phyloP scores from a whole-genome alignment of 2,329 filamentous ascomycete genomes.

The Cytospora piceae region DNA sequence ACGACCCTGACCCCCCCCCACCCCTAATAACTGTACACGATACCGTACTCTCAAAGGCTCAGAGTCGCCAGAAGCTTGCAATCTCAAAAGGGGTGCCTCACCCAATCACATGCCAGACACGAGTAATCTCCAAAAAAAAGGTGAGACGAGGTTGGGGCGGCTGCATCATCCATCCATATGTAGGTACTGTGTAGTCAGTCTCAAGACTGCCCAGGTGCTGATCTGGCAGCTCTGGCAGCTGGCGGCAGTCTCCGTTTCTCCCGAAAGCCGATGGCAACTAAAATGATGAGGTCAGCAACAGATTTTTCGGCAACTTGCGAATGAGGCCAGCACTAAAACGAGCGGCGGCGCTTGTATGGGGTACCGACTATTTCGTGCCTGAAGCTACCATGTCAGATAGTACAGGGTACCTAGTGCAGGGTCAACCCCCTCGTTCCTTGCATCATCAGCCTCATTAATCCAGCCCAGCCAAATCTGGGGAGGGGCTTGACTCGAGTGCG shows the following conservation, averaged over 20 bases:
- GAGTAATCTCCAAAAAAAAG: not conserved
- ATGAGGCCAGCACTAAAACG: not conserved
- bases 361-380: not conserved
- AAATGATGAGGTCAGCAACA: not conserved
- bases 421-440: constrained; percentile 19
- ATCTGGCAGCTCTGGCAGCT: not conserved
- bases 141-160: not conserved
- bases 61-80: not conserved
- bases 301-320: not conserved
- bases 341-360: not conserved
- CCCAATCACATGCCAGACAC: constrained; percentile 21
- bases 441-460: constrained; percentile 15
- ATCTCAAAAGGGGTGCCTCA: not conserved
- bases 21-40: not conserved
- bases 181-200: too few relatives aligned
- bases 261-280: not conserved
- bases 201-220: too few relatives aligned
- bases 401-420: not conserved
- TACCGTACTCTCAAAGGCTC: not conserved
- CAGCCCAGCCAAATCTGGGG: constrained; percentile 20
- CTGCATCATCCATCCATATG: not conserved
- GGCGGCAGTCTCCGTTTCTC: not conserved
- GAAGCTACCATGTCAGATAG: not conserved
- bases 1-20: constrained; percentile 11
- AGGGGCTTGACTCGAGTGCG: constrained; percentile 16